Base-by-base conservation (phyloP, 169 alveolate genomes). In the Neospora caninum region DNA sequence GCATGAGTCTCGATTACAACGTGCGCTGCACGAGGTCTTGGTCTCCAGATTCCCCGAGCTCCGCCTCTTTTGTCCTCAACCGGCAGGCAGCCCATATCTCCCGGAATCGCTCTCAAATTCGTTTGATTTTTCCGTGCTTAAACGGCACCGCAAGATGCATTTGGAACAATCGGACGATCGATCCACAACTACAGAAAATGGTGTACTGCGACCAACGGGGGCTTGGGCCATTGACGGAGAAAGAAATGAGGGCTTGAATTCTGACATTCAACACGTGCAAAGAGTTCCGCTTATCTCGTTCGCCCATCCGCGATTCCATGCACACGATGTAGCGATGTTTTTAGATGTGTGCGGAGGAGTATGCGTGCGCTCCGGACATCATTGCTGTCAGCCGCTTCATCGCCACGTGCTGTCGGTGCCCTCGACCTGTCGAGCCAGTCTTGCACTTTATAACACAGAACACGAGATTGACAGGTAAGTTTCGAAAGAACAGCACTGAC, bases 341-440 rank as follows among this genome's bases (percentile, higher is more conserved):
- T 69, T 92, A 34, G 92, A 92, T 29, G 64, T 38, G 18, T 88
- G 38, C 64, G 94, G 92, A 9, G 92, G 34, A 34, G 43, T 53
- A 0, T 86, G 41, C 43, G 43, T 53, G 39, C 78, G 82, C 38
- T 89, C 94, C 25, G 95, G 95, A 4, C 95, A 93, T n/a, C 95
- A 93, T 69, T 93, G 95, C 80, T 29, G 92, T 29, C 95, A 93
- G 84, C 95, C 93, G 39, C 88, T 93, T 38, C 95, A 93, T n/a
- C 45, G 49, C 31, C 42, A 92, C 31, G 80, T 67, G 34, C 67
- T 93, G 58, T 38, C 83, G 7, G 93, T 41, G 38, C 45, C 95
- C 43, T 93, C 92, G 69, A 39, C 88, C 13, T 36, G 39, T n/a
- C 78, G 95, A 43, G 95, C 88, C 67, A 80, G 92, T 16, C 93